Base-by-base conservation (phyloP, 1,284 basidiomycete genomes). In the Stygiomarasmius scandens region DNA sequence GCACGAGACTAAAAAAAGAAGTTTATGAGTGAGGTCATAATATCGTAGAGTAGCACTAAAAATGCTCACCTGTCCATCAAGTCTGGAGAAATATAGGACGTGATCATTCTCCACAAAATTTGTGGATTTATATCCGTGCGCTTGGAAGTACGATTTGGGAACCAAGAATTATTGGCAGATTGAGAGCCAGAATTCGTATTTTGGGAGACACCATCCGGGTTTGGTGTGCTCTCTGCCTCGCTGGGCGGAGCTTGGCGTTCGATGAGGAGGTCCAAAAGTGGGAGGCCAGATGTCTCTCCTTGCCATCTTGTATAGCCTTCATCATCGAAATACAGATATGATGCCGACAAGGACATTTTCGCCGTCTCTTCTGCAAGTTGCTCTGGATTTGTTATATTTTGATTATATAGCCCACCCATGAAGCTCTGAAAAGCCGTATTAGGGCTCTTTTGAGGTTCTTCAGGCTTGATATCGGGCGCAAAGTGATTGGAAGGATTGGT, bases 251-350 rank as follows among this genome's bases (percentile, higher is more conserved):
- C 64, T 50, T 78, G 78, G 32, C 77, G 74, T 67, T 93, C 91
- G 22, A 92, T 82, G 25, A 96, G 76, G 8, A 93, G 74, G 67
- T 95, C 91, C 27, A 95, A 81, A 12, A 95, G 81, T 1, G 93
- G 93, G 2, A 95, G 81, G 14, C 93, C 93, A 2, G 93, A 95
- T 0, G 92, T 92, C 66, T 95, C 92, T 32, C 93, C 93, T 74
- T 93, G 90, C 90, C 90, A 93, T 56, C 90, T 77, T 0, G 90
- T 90, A 67, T 86, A 89, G 0, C 90, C 90, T 68, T 92, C 89
- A 66, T 92, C 90, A 62, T 92, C 90, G 58, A 90, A 85, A 67
- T 92, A 92, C 20, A 92, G 78, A 67, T 92, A 92, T 0, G 88
- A 89, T 0, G 88, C 86, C 0, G 86, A 81, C 36, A 90, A 70